Evolutionary conservation across 108 stramenopile genomes (phyloP).

Genomic region (Cyclostephanos invisitatus): DNA sequence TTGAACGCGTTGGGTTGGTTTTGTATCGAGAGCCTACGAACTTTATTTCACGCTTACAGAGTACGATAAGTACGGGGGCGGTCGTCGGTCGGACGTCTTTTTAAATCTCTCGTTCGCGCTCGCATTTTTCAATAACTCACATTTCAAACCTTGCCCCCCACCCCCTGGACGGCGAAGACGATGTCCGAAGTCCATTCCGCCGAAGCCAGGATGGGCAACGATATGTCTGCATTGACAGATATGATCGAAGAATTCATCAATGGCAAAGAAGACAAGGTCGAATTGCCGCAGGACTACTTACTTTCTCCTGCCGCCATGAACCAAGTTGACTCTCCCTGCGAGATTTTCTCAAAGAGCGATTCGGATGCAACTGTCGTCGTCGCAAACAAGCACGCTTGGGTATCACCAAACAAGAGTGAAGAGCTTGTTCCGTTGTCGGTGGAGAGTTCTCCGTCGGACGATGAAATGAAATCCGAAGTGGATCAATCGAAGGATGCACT

Average conservation of each 20-base stretch:
- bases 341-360: not conserved
- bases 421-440: slow-evolving; percentile 21
- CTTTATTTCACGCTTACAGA: no score
- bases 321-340: slow-evolving; percentile 10
- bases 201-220: not conserved
- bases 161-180: not conserved
- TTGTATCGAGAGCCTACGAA: no score
- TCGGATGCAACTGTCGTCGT: not conserved
- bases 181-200: slow-evolving; percentile 8
- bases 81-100: not conserved
- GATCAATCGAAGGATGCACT: not conserved
- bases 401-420: slow-evolving; percentile 38
- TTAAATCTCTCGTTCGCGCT: no score
- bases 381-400: slow-evolving; percentile 21
- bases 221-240: not conserved
- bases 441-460: slow-evolving; percentile 16
- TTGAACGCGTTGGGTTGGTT: no score
- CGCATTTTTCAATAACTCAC: not conserved
- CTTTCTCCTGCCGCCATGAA: not conserved
- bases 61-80: no score
- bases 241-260: slow-evolving; percentile 1
- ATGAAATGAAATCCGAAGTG: slow-evolving; percentile 9
- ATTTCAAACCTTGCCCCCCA: not conserved
- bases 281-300: slow-evolving; percentile 9
- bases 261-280: not conserved